These are phyloP conservation scores for Sphagnurus paluster DNA, from an alignment of 1,284 basidiomycete species.

Conservation along the genomic window DNA sequence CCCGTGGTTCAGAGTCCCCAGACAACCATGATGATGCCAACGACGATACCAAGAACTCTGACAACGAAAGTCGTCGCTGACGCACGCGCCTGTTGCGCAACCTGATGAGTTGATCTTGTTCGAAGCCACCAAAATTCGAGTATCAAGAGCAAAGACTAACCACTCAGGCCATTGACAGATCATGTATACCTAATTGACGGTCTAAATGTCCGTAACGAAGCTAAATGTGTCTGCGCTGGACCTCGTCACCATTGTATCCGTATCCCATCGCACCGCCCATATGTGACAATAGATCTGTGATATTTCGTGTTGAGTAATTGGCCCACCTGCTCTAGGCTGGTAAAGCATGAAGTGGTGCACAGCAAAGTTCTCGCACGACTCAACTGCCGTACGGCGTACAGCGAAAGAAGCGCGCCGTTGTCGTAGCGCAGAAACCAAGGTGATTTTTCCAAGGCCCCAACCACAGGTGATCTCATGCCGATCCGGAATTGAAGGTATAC, in stretches of 20 bases:
- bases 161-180: not conserved
- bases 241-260: not conserved
- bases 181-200: not conserved
- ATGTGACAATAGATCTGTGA: not conserved
- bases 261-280: not conserved
- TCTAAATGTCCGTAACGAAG: not conserved
- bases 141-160: not conserved
- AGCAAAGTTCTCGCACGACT: too few relatives aligned
- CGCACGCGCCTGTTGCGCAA: not conserved
- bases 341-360: too few relatives aligned
- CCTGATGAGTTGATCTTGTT: not conserved
- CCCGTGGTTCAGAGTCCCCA: too few relatives aligned
- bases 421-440: too few relatives aligned
- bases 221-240: not conserved
- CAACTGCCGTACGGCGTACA: too few relatives aligned
- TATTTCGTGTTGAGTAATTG: too few relatives aligned
- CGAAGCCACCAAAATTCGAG: not conserved
- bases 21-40: not conserved
- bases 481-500: too few relatives aligned
- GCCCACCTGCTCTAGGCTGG: too few relatives aligned
- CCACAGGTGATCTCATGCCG: too few relatives aligned
- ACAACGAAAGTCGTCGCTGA: not conserved
- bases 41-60: too few relatives aligned
- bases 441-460: too few relatives aligned
- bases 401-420: too few relatives aligned